Percentiles rank a stretch among this genome's conserved stretches.
Conservation (phyloP, 306 rosid genomes). For the Cajanus cajan region DNA sequence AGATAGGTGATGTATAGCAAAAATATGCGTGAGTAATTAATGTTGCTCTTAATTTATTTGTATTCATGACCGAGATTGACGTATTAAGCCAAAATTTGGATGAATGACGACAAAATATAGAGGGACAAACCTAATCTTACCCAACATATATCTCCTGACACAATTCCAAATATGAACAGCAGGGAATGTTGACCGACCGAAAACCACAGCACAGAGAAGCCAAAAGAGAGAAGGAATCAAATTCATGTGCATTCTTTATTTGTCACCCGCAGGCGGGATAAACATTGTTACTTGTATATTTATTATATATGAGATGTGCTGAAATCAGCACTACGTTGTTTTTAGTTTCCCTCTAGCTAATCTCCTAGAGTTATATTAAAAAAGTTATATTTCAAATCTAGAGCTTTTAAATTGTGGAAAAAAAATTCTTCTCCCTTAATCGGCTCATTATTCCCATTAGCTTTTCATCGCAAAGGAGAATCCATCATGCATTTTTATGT, state of each 20-base stretch:
- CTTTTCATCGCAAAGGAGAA: neutral
- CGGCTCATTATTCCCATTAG: neutral
- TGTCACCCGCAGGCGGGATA: neutral
- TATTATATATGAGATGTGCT: neutral
- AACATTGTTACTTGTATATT: neutral
- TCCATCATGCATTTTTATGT: neutral
- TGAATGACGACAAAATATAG: neutral
- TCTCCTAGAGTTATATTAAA: neutral
- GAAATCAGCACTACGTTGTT: no score
- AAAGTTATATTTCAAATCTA: neutral
- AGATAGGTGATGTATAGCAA: neutral
- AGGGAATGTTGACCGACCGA: conserved; percentile 24
- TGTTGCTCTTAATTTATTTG: neutral
- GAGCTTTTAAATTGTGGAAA: neutral
- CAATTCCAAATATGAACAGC: neutral
- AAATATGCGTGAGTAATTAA: neutral
- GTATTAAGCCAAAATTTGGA: neutral
- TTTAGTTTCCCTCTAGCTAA: no score
- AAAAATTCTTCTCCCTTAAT: neutral
- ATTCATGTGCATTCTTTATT: neutral
- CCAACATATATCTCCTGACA: conserved; percentile 19
- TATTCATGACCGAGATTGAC: neutral
- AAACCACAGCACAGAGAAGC: neutral
- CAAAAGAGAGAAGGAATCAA: conserved; percentile 13
- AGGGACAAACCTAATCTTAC: neutral